Conservation (phyloP, 345 rosid species). For the Cardiospermum halicacabum region DNA sequence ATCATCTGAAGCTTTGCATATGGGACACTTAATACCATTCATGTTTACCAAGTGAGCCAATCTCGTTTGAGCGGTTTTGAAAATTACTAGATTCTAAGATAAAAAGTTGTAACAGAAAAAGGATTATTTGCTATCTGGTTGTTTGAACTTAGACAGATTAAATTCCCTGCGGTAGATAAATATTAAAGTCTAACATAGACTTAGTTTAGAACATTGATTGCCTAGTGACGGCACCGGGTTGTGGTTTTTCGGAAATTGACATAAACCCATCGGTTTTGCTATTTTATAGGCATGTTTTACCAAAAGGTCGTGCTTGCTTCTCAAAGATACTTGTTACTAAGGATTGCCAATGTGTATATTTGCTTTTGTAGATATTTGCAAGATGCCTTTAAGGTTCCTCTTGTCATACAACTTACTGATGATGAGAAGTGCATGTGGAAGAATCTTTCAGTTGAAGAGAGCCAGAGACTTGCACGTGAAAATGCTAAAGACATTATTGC, state of each 20-base stretch:
- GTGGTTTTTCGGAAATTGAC: neutral
- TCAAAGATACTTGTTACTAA: neutral
- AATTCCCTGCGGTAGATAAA: neutral
- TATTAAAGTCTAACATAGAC: neutral
- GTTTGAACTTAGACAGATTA: too few relatives aligned
- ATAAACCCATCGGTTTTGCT: neutral
- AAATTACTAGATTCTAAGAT: neutral
- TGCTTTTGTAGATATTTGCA: conserved; percentile 58
- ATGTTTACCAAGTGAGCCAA: conserved; percentile 86
- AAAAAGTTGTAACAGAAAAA: neutral
- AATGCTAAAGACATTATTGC: conserved; percentile 96
- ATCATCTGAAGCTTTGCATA: conserved; percentile 86
- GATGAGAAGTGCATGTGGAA: conserved; percentile 97
- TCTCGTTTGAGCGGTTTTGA: neutral
- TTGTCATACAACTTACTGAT: conserved; percentile 88
- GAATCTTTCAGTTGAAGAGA: conserved; percentile 74
- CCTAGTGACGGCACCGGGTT: neutral
- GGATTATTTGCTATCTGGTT: neutral
- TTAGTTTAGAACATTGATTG: too few relatives aligned
- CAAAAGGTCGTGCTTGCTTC: neutral
- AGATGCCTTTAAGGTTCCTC: conserved; percentile 90
- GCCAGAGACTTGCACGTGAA: conserved; percentile 84
- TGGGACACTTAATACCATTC: conserved; percentile 91
- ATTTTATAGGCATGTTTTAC: neutral
- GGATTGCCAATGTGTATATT: neutral